Base-by-base conservation (phyloP, 1,284 basidiomycete species). In the Abortiporus biennis region DNA sequence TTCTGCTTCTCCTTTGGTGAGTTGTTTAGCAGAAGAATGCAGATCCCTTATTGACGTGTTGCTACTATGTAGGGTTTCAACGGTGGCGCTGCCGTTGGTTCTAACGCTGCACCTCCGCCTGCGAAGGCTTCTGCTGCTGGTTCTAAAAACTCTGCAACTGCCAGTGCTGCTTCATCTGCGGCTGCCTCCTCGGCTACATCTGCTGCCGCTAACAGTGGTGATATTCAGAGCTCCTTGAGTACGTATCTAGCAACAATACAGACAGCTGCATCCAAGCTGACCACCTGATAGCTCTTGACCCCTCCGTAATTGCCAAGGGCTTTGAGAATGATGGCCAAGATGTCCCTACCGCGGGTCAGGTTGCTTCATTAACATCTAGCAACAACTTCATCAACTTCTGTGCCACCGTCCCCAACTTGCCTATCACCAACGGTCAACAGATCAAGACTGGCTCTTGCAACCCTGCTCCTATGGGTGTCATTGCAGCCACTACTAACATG, bases 341-440 rank as follows among this genome's bases (percentile, higher is more conserved):
- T 15, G 55, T 53, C 16, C 65, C 69, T 1, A 53, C 57, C 6
- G 65, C 64, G 24, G 71, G 69, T 41, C 72, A 75, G 55, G 69
- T 66, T 25, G 59, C 73, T n/a, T 76, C 72, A 11, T 53, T 70
- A 25, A 55, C 55, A 32, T 73, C 71, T 38, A 58, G 51, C 29
- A 78, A 78, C 64, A 78, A 78, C 66, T 77, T 74, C 57, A 74
- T 74, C 65, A 73, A 73, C 61, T 74, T 72, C 53, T 65, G 67
- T 55, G 30, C 49, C 31, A 68, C 74, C 47, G 65, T 75, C 37
- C 72, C 74, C 32, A 49, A 54, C 43, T 46, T 54, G 8, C 51
- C 52, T 20, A 55, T 59, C 47, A 59, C 57, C 19, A 59, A 59
- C 52, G 57, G 57, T 43, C 44, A 48, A 41, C 57, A 59, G 52